Base-by-base conservation (phyloP, 768 basidiomycete genomes). In the Filobasidium wieringae region DNA sequence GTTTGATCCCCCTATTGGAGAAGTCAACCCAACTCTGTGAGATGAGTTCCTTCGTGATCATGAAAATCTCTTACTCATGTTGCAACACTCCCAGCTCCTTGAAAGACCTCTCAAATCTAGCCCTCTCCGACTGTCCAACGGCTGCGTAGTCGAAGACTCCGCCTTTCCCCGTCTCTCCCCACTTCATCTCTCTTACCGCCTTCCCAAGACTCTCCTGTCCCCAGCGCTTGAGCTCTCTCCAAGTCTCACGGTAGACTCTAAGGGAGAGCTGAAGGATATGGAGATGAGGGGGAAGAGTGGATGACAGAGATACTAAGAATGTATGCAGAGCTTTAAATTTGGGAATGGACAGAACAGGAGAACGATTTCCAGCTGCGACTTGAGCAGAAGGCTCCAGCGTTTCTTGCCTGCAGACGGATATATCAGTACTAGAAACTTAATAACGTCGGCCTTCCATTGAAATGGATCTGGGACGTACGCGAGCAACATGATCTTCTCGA, bases 41-140 rank as follows among this genome's bases (percentile, higher is more conserved):
- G 5, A n/a, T 29, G 37, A 65, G 55, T 17, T 32, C 24, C 37
- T 50, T 41, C 3, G 14, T 15, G 43, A 33, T 29, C 41, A 24
- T 5, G 45, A 32, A 49, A 45, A 33, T 0, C 31, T 76, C 89
- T 61, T 60, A 90, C 93, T 87, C 79, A 12, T 75, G 79, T 73
- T 97, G 91, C 12, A 97, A 77, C 53, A 75, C 78, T 22, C 92
- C 77, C 24, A 95, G 71, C 66, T 88, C 82, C n/a, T 77, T 70
- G 71, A 93, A 95, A 0, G 86, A 81, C 15, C 72, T 72, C 69
- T 92, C 87, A 67, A 99, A 95, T 1, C 75, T 74, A 47, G 76
- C 76, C 53, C 84, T 78, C 50, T 82, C 78, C 26, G 80, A 78
- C 12, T 74, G 63, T 4, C 78, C 66, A 7, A 79, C 77, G 0